Conservation (phyloP, 106 monocot species). For the Gastrodia elata region DNA sequence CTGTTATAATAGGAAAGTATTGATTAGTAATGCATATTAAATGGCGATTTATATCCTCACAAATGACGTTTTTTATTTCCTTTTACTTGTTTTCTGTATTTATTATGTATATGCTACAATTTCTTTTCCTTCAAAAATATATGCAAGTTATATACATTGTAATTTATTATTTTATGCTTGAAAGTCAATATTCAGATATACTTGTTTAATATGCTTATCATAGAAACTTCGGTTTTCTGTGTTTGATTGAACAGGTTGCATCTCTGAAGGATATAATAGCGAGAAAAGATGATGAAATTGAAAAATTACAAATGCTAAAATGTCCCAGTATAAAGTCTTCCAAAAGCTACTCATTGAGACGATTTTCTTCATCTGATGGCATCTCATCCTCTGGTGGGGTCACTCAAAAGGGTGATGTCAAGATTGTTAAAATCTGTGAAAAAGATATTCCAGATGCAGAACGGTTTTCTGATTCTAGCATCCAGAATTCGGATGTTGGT, state of each 20-base stretch:
- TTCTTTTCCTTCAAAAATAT: too few species aligned
- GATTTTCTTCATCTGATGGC: constrained; percentile 47
- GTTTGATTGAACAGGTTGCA: constrained; percentile 44
- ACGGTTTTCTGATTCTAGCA: constrained; percentile 33
- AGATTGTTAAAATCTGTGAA: constrained; percentile 9
- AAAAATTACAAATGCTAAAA: constrained; percentile 52
- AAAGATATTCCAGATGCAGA: constrained; percentile 36
- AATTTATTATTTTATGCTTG: background rate
- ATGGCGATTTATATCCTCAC: background rate
- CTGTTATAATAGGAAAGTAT: too few species aligned
- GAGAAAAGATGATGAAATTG: constrained; percentile 81
- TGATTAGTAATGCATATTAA: too few species aligned
- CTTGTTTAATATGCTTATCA: background rate
- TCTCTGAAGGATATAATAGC: constrained; percentile 73
- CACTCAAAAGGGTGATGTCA: constrained; percentile 20
- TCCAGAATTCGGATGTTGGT: constrained; percentile 35
- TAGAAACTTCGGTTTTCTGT: background rate
- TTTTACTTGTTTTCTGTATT: too few species aligned
- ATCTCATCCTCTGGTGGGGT: constrained; percentile 11
- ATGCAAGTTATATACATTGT: background rate
- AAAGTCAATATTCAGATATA: background rate
- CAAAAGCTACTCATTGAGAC: constrained; percentile 29
- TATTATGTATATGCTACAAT: too few species aligned
- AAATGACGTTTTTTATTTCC: background rate
- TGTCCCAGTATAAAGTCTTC: constrained; percentile 33